These are phyloP conservation scores for Papilionanthe hybrid DNA, from an alignment of 116 monocot genomes.

Conservation along the genomic window DNA sequence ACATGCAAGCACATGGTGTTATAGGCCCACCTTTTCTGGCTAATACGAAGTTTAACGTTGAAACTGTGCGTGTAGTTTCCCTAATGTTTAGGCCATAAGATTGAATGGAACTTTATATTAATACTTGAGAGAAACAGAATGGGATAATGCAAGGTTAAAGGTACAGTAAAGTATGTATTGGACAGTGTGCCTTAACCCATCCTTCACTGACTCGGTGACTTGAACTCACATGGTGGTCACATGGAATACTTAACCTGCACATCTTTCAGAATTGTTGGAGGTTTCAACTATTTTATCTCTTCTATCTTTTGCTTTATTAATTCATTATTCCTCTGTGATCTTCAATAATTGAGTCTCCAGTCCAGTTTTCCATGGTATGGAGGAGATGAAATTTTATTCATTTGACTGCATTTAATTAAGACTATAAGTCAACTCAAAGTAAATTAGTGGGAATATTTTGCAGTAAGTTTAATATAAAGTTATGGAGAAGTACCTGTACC, in stretches of 20 bases:
- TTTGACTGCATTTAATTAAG: background rate
- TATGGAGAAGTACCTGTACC: no score
- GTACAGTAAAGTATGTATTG: background rate
- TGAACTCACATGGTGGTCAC: conserved; percentile 6
- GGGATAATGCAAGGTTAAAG: background rate
- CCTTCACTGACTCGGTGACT: background rate
- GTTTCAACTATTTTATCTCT: background rate
- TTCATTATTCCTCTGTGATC: background rate
- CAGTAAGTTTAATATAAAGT: background rate
- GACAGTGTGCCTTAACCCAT: background rate
- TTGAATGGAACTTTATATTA: background rate
- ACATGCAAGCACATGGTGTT: conserved; percentile 11
- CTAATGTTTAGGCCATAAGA: background rate
- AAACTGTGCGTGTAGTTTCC: background rate
- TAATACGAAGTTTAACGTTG: background rate
- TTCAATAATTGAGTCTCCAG: conserved; percentile 6
- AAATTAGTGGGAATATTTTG: background rate
- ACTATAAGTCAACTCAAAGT: background rate
- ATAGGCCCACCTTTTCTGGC: conserved; percentile 6
- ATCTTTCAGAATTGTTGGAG: background rate
- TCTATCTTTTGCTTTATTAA: background rate
- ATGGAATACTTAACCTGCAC: conserved; percentile 3
- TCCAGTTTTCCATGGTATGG: background rate
- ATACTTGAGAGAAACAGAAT: background rate
- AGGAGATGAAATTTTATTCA: conserved; percentile 2